Evolutionary conservation across 805 yeast species (phyloP), one percentile per base, ranked within the genome.

Genomic region (Metschnikowia hibisci): DNA sequence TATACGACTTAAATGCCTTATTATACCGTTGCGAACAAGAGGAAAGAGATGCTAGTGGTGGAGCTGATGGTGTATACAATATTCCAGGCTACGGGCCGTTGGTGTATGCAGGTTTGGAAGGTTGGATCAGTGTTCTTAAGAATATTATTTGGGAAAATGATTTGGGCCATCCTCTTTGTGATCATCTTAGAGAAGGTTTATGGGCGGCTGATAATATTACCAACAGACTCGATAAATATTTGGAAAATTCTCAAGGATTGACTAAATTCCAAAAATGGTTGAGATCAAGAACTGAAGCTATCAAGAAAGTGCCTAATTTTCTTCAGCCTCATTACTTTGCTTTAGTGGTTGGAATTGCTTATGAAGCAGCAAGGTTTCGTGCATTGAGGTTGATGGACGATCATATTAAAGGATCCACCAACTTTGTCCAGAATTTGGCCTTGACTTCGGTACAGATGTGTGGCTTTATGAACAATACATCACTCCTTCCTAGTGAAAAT

Each of bases 21-120:
- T 64, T 91, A 23, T 93, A 82, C 67, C 76, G 80, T 41, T 81
- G 93, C 57, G 96, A 88, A 44, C 76, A 84, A 10, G 99, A 91
- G 63, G 99, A 91, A 62, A 69, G 88, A 16, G 96, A 90, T 58
- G 76, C 80, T 10, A 79, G 90, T 51, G 74, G 64, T 16, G 95
- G 96, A 5, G 54, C 62, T 7, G 82, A 76, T 34, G 96, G 96
- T 8, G 77, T 77, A 0, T 91, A 93, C 63, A 61, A 65, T 38
- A 72, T 91, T 36, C 97, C 98, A 1, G 70, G 74, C 25, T 68
- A 75, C 61, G 97, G 97, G 0, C 68, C 69, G 12, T 67, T 90
- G 35, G 84, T 81, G 0, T 91, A 87, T 62, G 90, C 96, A 32
- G 99, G 99, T 9, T 67, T 93, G 16, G 95, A 88, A 62, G 98